phyloP scores from a whole-genome alignment of 306 rosid species.

The Glycyrrhiza uralensis region DNA sequence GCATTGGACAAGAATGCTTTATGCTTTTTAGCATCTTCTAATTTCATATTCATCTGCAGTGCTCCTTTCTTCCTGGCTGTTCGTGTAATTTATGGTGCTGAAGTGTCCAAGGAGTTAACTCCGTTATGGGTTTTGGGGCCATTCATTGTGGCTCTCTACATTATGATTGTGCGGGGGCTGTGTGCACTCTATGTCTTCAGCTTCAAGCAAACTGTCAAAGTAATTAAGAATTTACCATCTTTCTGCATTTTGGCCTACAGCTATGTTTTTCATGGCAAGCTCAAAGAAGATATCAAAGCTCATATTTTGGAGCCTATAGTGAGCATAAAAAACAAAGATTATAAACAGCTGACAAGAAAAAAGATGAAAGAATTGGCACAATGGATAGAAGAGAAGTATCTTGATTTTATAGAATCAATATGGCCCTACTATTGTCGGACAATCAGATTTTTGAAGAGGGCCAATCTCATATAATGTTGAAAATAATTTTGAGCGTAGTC shows the following conservation, averaged over 20 bases:
- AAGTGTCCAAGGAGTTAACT: slow-evolving; percentile 76
- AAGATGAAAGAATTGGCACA: slow-evolving; percentile 56
- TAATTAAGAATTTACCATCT: slow-evolving; percentile 53
- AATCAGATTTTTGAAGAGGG: slow-evolving; percentile 74
- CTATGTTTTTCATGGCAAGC: slow-evolving; percentile 55
- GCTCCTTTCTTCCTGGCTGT: slow-evolving; percentile 68
- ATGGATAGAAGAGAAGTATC: slow-evolving; percentile 54
- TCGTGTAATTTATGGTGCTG: slow-evolving; percentile 57
- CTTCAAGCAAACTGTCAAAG: slow-evolving; percentile 67
- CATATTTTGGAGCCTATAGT: slow-evolving; percentile 49
- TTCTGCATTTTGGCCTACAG: slow-evolving; percentile 48
- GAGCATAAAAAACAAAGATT: slow-evolving; percentile 52
- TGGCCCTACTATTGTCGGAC: slow-evolving; percentile 84
- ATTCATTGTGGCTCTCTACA: slow-evolving; percentile 54
- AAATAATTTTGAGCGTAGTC: slow-evolving; percentile 16
- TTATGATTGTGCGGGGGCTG: slow-evolving; percentile 56
- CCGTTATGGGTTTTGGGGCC: slow-evolving; percentile 89
- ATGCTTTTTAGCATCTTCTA: slow-evolving; percentile 13
- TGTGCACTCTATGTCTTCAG: slow-evolving; percentile 59
- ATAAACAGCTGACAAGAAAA: slow-evolving; percentile 49
- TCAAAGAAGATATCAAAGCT: slow-evolving; percentile 49
- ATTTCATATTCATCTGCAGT: slow-evolving; percentile 54
- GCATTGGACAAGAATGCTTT: not conserved
- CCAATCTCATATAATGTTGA: slow-evolving; percentile 63
- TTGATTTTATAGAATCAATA: slow-evolving; percentile 72